phyloP scores from a whole-genome alignment of 306 rosid species.

The Cucurbita pepo region DNA sequence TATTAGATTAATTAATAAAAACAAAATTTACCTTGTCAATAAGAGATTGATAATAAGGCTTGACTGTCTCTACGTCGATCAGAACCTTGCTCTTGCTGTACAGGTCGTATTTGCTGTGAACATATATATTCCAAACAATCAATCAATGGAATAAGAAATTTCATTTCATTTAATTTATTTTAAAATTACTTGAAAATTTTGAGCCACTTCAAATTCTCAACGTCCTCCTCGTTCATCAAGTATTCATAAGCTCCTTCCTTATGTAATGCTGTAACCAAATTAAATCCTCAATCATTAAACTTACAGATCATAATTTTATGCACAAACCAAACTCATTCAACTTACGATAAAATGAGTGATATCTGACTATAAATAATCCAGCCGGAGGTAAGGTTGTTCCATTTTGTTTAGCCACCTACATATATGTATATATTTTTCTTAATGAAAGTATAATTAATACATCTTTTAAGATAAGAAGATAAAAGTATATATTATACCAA shows the following conservation, averaged over 20 bases:
- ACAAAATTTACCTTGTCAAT: not conserved
- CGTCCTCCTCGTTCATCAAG: constrained; percentile 41
- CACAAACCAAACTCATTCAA: not conserved
- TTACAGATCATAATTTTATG: not conserved
- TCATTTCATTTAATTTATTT: too few relatives aligned
- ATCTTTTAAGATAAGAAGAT: not conserved
- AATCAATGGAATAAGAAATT: not conserved
- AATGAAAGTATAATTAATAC: not conserved
- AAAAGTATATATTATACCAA: constrained; percentile 17
- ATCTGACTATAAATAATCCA: constrained; percentile 46
- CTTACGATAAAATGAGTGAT: constrained; percentile 56
- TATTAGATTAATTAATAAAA: too few relatives aligned
- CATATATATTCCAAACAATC: not conserved
- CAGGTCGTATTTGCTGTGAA: not conserved
- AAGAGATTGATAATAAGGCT: not conserved
- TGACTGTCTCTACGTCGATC: not conserved
- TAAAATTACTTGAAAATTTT: constrained; percentile 32
- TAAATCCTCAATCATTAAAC: not conserved
- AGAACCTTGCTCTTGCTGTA: not conserved
- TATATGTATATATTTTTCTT: not conserved
- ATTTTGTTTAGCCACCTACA: constrained; percentile 50
- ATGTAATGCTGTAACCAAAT: constrained; percentile 30
- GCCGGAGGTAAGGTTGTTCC: constrained; percentile 29
- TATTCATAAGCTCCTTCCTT: constrained; percentile 35
- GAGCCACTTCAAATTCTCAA: constrained; percentile 47